Evolutionary conservation across 169 alveolate species (phyloP).

Genomic region (Cryptosporidium canis): DNA sequence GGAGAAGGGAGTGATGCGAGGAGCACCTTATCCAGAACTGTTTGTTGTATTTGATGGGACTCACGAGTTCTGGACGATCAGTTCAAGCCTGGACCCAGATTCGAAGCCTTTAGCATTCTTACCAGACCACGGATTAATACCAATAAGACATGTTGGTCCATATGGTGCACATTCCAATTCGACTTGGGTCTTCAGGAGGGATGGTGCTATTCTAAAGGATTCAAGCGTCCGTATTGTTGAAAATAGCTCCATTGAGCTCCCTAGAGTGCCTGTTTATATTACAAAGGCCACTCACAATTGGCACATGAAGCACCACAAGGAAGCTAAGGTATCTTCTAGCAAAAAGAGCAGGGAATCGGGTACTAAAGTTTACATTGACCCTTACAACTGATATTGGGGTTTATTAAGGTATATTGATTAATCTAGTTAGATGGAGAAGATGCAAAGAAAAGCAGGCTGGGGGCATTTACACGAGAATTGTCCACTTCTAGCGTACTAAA

Average conservation of each 20-base stretch:
- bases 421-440: no score
- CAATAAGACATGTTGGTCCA: conserved; percentile 71
- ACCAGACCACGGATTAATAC: conserved; percentile 67
- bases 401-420: no score
- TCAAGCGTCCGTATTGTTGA: conserved; percentile 53
- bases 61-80: conserved; percentile 64
- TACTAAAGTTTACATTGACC: no score
- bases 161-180: conserved; percentile 71
- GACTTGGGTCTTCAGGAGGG: conserved; percentile 54
- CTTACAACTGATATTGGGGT: no score
- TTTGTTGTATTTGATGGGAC: conserved; percentile 60
- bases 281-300: conserved; percentile 67
- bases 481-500: no score
- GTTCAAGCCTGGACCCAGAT: conserved; percentile 5
- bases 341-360: not conserved
- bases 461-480: no score
- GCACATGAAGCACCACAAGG: conserved; percentile 49
- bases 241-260: conserved; percentile 29
- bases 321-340: not conserved
- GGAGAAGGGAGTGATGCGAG: not conserved
- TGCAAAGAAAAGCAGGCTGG: no score
- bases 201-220: conserved; percentile 20
- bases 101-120: conserved; percentile 53
- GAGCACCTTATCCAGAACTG: not conserved
- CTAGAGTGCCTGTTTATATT: conserved; percentile 37